Percentiles rank a stretch among this genome's conserved stretches.
phyloP scores from a whole-genome alignment of 2,329 filamentous ascomycete genomes.

The Aspergillus sojae region DNA sequence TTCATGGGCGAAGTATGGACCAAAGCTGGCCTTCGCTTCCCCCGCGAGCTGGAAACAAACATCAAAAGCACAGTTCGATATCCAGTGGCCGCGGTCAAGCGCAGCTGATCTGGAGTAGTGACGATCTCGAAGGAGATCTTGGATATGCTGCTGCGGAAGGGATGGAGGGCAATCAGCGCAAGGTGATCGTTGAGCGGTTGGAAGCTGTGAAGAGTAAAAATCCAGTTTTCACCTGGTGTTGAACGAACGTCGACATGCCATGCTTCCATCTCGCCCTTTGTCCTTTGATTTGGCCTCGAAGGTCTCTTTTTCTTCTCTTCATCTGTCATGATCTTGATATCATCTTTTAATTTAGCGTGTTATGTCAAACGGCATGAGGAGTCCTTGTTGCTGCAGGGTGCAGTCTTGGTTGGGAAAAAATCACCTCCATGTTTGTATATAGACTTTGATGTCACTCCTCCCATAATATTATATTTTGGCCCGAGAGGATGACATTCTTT shows the following conservation, averaged over 20 bases:
- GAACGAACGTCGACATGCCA: slow-evolving; percentile 26
- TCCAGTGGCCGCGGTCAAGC: slow-evolving; percentile 40
- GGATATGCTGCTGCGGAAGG: slow-evolving; percentile 93
- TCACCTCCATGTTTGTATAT: slow-evolving; percentile 36
- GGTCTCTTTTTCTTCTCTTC: slow-evolving; percentile 23
- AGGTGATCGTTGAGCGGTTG: slow-evolving; percentile 94
- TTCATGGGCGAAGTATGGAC: slow-evolving; percentile 38
- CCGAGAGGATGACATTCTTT: slow-evolving; percentile 26
- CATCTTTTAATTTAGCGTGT: slow-evolving; percentile 30
- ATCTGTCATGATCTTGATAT: slow-evolving; percentile 20
- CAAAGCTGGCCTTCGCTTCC: slow-evolving; percentile 42
- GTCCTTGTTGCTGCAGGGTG: slow-evolving; percentile 20
- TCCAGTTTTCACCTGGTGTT: slow-evolving; percentile 98
- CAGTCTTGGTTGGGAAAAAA: slow-evolving; percentile 25
- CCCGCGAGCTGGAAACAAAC: slow-evolving; percentile 33
- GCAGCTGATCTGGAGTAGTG: slow-evolving; percentile 60
- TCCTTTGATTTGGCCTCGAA: slow-evolving; percentile 19
- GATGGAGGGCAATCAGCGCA: slow-evolving; percentile 86
- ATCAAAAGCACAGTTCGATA: slow-evolving; percentile 42
- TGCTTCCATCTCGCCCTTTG: slow-evolving; percentile 12
- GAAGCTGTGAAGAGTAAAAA: slow-evolving; percentile 95
- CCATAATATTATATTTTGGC: slow-evolving; percentile 24
- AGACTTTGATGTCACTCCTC: slow-evolving; percentile 29
- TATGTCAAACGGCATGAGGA: slow-evolving; percentile 29
- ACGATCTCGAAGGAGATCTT: slow-evolving; percentile 86